Evolutionary conservation across 306 rosid genomes (phyloP).

Genomic region (Astragalus membranaceus): DNA sequence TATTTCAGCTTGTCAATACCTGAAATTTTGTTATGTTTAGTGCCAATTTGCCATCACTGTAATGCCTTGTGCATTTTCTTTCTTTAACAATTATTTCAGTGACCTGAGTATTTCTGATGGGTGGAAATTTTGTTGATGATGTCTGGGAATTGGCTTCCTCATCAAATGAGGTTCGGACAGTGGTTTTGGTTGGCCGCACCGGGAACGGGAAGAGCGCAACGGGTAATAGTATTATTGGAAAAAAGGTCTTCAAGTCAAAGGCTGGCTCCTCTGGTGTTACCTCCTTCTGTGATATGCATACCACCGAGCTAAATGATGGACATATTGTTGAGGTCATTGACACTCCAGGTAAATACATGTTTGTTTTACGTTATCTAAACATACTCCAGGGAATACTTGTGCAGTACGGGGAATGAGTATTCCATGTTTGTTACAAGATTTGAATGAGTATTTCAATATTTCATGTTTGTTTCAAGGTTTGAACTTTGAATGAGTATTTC

Average conservation of each 20-base stretch:
- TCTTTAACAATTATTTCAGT: not conserved
- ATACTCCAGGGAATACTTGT: not conserved
- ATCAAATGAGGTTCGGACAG: slow-evolving; percentile 40
- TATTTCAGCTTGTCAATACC: not conserved
- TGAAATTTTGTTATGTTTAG: not conserved
- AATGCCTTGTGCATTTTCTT: no score
- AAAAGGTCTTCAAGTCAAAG: slow-evolving; percentile 54
- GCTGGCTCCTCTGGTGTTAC: slow-evolving; percentile 57
- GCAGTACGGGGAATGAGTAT: not conserved
- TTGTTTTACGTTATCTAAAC: not conserved
- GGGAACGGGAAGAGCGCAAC: slow-evolving; percentile 96
- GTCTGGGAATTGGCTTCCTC: slow-evolving; percentile 73
- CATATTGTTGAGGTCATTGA: slow-evolving; percentile 66
- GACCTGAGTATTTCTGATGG: no score
- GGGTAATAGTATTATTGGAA: slow-evolving; percentile 73
- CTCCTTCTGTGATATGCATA: slow-evolving; percentile 52
- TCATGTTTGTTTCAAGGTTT: no score
- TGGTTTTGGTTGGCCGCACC: slow-evolving; percentile 79
- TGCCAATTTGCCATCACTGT: no score
- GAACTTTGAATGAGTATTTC: no score
- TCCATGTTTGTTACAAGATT: no score
- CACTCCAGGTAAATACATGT: slow-evolving; percentile 64
- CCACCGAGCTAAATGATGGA: slow-evolving; percentile 45
- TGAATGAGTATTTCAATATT: no score
- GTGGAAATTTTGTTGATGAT: slow-evolving; percentile 64